These are phyloP conservation scores for Rosa rugosa DNA, from an alignment of 306 rosid genomes.

Conservation along the genomic window DNA sequence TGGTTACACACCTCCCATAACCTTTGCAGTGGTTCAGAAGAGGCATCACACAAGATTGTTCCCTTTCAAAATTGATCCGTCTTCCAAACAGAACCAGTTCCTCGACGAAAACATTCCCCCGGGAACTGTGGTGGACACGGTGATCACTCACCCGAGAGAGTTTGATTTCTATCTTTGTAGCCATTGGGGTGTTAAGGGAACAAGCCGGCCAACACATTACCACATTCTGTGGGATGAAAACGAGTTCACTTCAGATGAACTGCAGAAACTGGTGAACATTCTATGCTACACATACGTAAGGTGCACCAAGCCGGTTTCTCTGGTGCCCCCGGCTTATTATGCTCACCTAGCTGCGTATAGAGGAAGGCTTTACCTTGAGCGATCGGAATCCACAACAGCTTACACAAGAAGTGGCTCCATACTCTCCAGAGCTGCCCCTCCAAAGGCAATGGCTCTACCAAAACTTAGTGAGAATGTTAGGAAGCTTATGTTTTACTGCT, in stretches of 20 bases:
- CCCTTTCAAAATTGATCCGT: constrained; percentile 59
- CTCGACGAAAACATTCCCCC: constrained; percentile 79
- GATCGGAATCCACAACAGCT: constrained; percentile 57
- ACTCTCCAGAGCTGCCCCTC: constrained; percentile 80
- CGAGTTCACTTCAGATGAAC: constrained; percentile 86
- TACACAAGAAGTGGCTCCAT: constrained; percentile 41
- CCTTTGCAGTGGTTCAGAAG: constrained; percentile 93
- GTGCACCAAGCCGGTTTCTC: constrained; percentile 94
- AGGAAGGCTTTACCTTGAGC: constrained; percentile 92
- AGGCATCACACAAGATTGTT: constrained; percentile 96
- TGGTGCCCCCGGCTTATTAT: constrained; percentile 97
- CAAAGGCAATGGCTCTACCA: constrained; percentile 72
- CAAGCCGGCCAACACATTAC: constrained; percentile 95
- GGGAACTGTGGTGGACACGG: constrained; percentile 94
- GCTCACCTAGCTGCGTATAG: constrained; percentile 97
- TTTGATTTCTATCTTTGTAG: constrained; percentile 95
- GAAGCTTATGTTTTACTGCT: constrained; percentile 96
- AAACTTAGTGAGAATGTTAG: constrained; percentile 82
- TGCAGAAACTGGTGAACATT: constrained; percentile 81
- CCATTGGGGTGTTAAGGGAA: constrained; percentile 97
- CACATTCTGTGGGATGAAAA: constrained; percentile 92
- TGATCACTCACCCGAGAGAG: constrained; percentile 90
- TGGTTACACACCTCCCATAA: constrained; percentile 63
- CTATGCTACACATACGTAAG: constrained; percentile 86
- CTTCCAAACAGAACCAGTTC: constrained; percentile 47